Evolutionary conservation across 768 basidiomycete genomes (phyloP).

Genomic region (Collybia nuda): DNA sequence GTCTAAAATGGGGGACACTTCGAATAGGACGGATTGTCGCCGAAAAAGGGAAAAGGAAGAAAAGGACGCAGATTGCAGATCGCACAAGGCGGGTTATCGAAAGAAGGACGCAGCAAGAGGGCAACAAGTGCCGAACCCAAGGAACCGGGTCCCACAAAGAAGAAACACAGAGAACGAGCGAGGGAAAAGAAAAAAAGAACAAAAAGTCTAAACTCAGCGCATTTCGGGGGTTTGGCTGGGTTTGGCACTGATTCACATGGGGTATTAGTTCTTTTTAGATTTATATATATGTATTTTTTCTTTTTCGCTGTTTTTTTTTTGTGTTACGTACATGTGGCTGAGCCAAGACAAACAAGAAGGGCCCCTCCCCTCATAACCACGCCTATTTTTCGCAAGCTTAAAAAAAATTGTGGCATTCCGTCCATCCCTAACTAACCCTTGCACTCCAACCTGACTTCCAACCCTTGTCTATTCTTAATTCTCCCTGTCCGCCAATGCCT

Average conservation of each 20-base stretch:
- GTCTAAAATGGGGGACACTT: conserved; percentile 5
- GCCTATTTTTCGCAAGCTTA: conserved; percentile 19
- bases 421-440: conserved; percentile 24
- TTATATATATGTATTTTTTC: no score
- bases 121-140: no score
- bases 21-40: conserved; percentile 16
- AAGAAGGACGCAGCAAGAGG: no score
- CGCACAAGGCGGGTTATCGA: no score
- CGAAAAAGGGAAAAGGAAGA: conserved; percentile 10
- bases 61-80: conserved; percentile 7
- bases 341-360: conserved; percentile 30
- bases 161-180: no score
- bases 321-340: conserved; percentile 30
- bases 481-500: conserved; percentile 36
- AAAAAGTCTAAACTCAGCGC: conserved; percentile 27
- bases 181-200: conserved; percentile 18
- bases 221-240: conserved; percentile 21
- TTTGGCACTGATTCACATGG: conserved; percentile 29
- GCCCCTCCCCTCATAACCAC: conserved; percentile 23
- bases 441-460: conserved; percentile 15
- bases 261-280: no score
- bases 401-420: conserved; percentile 3
- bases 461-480: conserved; percentile 5
- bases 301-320: no score
- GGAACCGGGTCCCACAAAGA: no score